Conservation (phyloP, 2,329 filamentous ascomycete genomes). For the Sporothrix dimorphospora region DNA sequence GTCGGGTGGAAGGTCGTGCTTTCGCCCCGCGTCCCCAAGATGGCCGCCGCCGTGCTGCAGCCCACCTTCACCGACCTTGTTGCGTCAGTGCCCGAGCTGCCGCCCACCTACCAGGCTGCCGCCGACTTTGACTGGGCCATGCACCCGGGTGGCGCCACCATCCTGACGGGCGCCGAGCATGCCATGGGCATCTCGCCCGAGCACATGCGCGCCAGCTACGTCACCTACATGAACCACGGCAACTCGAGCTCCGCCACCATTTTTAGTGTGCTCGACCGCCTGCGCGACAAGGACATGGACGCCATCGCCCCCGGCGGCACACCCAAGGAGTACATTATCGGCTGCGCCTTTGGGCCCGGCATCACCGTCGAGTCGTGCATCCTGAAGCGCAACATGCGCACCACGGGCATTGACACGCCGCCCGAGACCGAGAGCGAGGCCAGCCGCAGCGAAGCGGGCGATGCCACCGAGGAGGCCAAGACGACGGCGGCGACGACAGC, state of each 20-base stretch:
- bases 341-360: conserved; percentile 71
- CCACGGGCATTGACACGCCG: conserved; percentile 52
- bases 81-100: conserved; percentile 49
- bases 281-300: conserved; percentile 65
- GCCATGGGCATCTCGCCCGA: conserved; percentile 61
- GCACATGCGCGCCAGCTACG: conserved; percentile 70
- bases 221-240: conserved; percentile 68
- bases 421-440: conserved; percentile 58
- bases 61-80: conserved; percentile 60
- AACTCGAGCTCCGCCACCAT: conserved; percentile 73
- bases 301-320: conserved; percentile 54
- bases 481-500: neutral
- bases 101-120: conserved; percentile 49
- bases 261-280: conserved; percentile 65
- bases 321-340: conserved; percentile 62
- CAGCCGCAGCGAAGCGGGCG: conserved; percentile 48
- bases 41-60: conserved; percentile 55
- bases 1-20: conserved; percentile 69
- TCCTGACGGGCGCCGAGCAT: conserved; percentile 65
- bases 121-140: conserved; percentile 73
- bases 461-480: conserved; percentile 37
- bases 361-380: conserved; percentile 71
- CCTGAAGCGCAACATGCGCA: conserved; percentile 54
- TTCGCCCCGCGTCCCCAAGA: conserved; percentile 61
- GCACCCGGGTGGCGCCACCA: conserved; percentile 70